These are phyloP conservation scores for Hydnomerulius pinastri DNA, from an alignment of 768 basidiomycete species.

Conservation along the genomic window DNA sequence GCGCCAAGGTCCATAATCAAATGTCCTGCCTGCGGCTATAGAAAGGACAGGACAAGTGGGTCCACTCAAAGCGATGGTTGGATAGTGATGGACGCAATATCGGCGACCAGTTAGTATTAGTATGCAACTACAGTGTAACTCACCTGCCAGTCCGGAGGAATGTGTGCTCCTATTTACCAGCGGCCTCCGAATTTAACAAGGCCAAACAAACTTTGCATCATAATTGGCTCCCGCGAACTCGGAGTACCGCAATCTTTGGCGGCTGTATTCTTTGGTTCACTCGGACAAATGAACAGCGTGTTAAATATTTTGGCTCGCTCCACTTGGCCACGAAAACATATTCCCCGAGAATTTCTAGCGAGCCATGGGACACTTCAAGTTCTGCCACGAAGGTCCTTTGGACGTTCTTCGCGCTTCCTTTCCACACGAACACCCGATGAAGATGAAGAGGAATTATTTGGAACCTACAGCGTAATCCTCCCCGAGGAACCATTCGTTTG, in stretches of 20 bases:
- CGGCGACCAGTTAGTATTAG: no score
- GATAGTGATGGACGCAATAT: no score
- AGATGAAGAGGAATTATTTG: constrained; percentile 38
- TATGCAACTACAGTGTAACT: no score
- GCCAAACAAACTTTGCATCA: not conserved
- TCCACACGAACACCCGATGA: not conserved
- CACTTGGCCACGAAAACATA: not conserved
- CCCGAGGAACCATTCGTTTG: constrained; percentile 65
- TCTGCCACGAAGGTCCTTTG: not conserved
- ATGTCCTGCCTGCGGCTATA: no score
- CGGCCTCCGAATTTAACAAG: not conserved
- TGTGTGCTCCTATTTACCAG: not conserved
- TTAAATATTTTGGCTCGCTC: not conserved
- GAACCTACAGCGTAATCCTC: constrained; percentile 60
- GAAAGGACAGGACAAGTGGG: no score
- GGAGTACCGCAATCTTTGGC: no score
- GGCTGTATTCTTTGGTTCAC: no score
- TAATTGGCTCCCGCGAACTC: no score
- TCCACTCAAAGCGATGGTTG: no score
- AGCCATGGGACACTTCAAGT: not conserved
- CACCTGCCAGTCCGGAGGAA: no score
- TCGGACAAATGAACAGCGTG: not conserved
- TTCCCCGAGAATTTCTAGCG: not conserved
- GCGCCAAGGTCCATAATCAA: no score
- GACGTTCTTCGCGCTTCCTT: constrained; percentile 2